These are phyloP conservation scores for Blastobotrys arbuscula DNA, from an alignment of 1,139 yeast species.

Conservation along the genomic window DNA sequence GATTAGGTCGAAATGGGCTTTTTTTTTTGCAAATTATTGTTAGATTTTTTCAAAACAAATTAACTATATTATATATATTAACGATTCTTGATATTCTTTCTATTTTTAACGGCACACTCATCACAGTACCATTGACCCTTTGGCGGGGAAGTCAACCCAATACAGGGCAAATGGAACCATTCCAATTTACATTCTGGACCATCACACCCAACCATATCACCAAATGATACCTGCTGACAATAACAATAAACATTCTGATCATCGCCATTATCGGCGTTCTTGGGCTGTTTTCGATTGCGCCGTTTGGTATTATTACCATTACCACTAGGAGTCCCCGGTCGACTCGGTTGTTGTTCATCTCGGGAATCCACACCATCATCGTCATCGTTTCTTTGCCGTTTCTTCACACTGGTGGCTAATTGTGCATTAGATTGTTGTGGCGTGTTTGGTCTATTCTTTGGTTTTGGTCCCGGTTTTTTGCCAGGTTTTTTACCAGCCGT, in stretches of 20 bases:
- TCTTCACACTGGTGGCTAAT: background rate
- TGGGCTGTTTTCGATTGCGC: background rate
- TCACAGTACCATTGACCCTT: slow-evolving; percentile 98
- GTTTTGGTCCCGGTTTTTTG: slow-evolving; percentile 10
- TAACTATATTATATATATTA: background rate
- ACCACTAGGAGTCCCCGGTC: background rate
- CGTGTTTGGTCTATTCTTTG: slow-evolving; percentile 3
- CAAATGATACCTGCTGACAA: slow-evolving; percentile 94
- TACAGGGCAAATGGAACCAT: slow-evolving; percentile 97
- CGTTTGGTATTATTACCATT: background rate
- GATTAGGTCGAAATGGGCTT: too few relatives aligned
- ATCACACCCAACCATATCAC: slow-evolving; percentile 99
- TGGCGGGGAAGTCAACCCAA: slow-evolving; percentile 84
- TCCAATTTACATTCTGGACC: slow-evolving; percentile 89
- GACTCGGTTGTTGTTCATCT: slow-evolving; percentile 4
- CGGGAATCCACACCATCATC: slow-evolving; percentile 8
- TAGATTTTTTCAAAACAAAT: too few relatives aligned
- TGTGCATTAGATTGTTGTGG: slow-evolving; percentile 2
- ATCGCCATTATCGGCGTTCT: slow-evolving; percentile 15
- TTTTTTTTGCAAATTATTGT: too few relatives aligned
- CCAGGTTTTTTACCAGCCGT: background rate
- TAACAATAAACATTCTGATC: slow-evolving; percentile 86
- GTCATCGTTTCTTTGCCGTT: background rate
- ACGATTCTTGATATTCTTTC: background rate
- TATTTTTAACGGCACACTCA: slow-evolving; percentile 50